Conservation (phyloP, 2,329 filamentous ascomycete species). For the Alternaria dauci region DNA sequence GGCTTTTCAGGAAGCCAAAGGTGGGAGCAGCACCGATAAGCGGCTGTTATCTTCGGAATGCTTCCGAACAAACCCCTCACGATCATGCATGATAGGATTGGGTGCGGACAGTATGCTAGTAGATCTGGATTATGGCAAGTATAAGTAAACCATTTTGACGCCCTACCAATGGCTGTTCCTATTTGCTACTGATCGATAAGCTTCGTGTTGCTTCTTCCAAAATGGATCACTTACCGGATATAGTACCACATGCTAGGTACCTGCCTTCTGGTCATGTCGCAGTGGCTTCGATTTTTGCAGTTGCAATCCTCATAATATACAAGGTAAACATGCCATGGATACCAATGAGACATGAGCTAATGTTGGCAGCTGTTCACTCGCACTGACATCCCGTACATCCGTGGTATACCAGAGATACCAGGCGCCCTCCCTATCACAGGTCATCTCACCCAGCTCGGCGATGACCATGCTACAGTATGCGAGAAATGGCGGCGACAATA, state of each 20-base stretch:
- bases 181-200: neutral
- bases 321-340: neutral
- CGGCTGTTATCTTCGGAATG: conserved; percentile 22
- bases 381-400: conserved; percentile 61
- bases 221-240: conserved; percentile 10
- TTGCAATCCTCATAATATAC: conserved; percentile 1
- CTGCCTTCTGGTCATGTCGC: conserved; percentile 7
- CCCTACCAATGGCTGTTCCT: neutral
- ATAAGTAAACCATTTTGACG: neutral
- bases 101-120: neutral
- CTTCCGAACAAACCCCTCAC: conserved; percentile 23
- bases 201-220: neutral
- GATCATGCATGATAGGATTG: conserved; percentile 9
- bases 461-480: conserved; percentile 63
- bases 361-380: conserved; percentile 24
- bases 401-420: conserved; percentile 60
- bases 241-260: conserved; percentile 2
- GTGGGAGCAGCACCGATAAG: conserved; percentile 20
- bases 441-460: conserved; percentile 61
- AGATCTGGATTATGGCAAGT: neutral
- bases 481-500: conserved; percentile 62
- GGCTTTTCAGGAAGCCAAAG: neutral
- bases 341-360: neutral
- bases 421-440: conserved; percentile 60
- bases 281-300: neutral